These are phyloP conservation scores for Canna indica DNA, from an alignment of 176 grass and related monocot genomes.

Conservation along the genomic window DNA sequence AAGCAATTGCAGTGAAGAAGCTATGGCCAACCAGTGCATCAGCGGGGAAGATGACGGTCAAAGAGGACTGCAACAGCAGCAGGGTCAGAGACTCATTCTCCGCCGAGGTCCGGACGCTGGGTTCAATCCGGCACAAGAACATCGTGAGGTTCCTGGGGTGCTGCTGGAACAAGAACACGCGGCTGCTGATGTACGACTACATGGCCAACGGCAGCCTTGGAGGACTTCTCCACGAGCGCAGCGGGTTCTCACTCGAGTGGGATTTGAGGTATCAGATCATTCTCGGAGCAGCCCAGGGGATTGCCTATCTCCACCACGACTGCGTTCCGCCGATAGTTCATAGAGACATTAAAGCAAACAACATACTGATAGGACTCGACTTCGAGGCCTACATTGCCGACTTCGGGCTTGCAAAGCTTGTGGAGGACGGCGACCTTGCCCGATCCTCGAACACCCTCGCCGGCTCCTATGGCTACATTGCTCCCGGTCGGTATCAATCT, in stretches of 20 bases:
- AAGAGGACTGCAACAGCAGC: slow-evolving; percentile 29
- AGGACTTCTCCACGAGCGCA: slow-evolving; percentile 71
- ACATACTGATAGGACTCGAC: slow-evolving; percentile 86
- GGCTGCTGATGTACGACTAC: slow-evolving; percentile 97
- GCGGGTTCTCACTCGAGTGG: slow-evolving; percentile 74
- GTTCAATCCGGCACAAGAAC: slow-evolving; percentile 96
- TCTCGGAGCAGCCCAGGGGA: slow-evolving; percentile 74
- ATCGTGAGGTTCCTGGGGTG: slow-evolving; percentile 86
- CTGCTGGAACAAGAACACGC: slow-evolving; percentile 87
- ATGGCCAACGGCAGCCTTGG: slow-evolving; percentile 96
- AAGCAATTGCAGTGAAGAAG: slow-evolving; percentile 93
- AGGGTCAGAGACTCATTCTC: slow-evolving; percentile 80
- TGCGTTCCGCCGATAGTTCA: slow-evolving; percentile 85
- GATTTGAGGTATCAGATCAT: slow-evolving; percentile 74
- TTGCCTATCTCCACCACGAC: slow-evolving; percentile 90
- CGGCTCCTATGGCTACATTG: slow-evolving; percentile 95
- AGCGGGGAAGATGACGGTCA: not conserved
- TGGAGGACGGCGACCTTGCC: slow-evolving; percentile 71
- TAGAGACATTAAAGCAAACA: slow-evolving; percentile 95
- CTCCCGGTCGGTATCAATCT: slow-evolving; percentile 40
- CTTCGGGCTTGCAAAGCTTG: slow-evolving; percentile 91
- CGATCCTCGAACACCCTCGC: slow-evolving; percentile 81
- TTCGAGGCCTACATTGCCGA: slow-evolving; percentile 96
- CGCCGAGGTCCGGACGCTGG: slow-evolving; percentile 81
- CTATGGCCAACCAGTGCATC: slow-evolving; percentile 47